Percentiles rank a stretch among this genome's conserved stretches.
Evolutionary conservation across 176 grass and related monocot species (phyloP).

Genomic region (Aegilops sharonensis): DNA sequence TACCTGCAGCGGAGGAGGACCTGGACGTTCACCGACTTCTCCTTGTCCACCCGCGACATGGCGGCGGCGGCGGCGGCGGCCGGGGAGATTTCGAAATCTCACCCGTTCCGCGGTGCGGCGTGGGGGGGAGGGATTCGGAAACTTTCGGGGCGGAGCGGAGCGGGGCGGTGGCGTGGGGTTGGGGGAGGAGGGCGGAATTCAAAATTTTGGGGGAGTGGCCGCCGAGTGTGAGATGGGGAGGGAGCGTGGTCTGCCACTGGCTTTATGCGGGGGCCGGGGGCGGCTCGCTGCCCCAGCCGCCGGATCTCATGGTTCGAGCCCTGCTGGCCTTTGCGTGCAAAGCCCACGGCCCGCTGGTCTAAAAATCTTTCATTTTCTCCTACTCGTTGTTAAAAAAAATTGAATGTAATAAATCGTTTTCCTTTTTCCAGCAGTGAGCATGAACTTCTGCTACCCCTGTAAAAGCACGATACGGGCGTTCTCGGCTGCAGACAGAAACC

Average conservation of each 20-base stretch:
- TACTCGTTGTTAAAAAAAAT: too few relatives aligned
- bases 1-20: slow-evolving; percentile 97
- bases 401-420: too few relatives aligned
- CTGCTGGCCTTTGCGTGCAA: background rate
- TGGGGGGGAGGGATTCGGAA: slow-evolving; percentile 18
- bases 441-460: too few relatives aligned
- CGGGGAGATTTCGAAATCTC: background rate
- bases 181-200: background rate
- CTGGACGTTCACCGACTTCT: slow-evolving; percentile 97
- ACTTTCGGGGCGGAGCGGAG: background rate
- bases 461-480: too few relatives aligned
- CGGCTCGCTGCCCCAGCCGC: background rate
- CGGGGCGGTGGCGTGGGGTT: background rate
- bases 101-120: background rate
- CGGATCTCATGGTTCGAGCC: background rate
- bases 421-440: too few relatives aligned
- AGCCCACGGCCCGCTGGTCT: background rate
- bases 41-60: slow-evolving; percentile 83
- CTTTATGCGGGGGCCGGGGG: background rate
- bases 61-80: background rate
- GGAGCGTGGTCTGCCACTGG: background rate
- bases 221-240: background rate
- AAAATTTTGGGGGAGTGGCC: background rate
- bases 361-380: background rate
- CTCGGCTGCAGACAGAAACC: too few relatives aligned